Evolutionary conservation across 2,329 filamentous ascomycete genomes (phyloP).

Genomic region (Coniochaeta sp.): DNA sequence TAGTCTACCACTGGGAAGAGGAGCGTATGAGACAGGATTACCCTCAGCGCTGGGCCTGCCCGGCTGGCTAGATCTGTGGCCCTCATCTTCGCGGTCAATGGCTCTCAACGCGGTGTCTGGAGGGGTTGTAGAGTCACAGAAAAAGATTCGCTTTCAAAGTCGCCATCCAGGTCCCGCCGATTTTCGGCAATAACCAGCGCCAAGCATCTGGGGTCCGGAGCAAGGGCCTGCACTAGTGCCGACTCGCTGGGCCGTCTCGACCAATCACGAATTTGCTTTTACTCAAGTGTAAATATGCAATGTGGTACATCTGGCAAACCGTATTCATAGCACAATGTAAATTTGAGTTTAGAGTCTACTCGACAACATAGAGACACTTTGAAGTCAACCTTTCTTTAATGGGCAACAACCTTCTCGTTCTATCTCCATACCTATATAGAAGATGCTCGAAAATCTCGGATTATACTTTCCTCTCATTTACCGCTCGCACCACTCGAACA

Average conservation of each 20-base stretch:
- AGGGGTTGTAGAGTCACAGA: neutral
- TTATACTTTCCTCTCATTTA: neutral
- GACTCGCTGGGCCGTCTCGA: neutral
- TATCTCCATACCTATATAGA: too few species aligned
- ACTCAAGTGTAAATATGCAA: neutral
- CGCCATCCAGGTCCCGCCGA: constrained; percentile 1
- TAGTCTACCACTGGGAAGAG: constrained; percentile 2
- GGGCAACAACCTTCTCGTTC: too few species aligned
- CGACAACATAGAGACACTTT: too few species aligned
- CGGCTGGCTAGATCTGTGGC: constrained; percentile 43
- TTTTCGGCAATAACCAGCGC: neutral
- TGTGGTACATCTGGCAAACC: too few species aligned
- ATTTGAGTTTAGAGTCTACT: too few species aligned
- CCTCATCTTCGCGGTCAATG: constrained; percentile 30
- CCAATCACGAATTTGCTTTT: neutral
- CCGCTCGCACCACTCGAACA: constrained; percentile 8
- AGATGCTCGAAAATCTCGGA: too few species aligned
- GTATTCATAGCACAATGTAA: too few species aligned
- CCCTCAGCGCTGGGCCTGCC: constrained; percentile 40
- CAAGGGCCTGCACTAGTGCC: neutral
- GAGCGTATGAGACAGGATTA: constrained; percentile 16
- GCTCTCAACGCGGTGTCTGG: neutral
- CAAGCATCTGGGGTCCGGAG: neutral
- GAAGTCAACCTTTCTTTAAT: too few species aligned
- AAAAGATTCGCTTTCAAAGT: neutral